Base-by-base conservation (phyloP, 176 grass and related monocot species). In the Pontederia paniculata region DNA sequence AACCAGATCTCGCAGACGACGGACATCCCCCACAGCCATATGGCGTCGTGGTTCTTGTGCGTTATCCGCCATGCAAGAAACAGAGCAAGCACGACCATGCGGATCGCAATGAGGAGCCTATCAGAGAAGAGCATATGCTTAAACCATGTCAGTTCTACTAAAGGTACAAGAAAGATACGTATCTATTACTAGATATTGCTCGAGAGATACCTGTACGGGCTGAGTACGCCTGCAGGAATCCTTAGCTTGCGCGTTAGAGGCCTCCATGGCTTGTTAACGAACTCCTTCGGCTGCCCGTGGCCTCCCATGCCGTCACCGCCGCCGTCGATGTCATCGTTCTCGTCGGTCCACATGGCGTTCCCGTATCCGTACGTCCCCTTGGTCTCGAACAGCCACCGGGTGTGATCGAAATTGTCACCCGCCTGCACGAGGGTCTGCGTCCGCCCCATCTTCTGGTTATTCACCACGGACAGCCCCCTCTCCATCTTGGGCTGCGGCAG, bases 311-410 rank as follows among this genome's bases (percentile, higher is more conserved):
- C 63, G 17, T 61, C 73, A 15, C 53, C 50, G 10, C 58, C 70
- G 7, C n/a, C 45, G 37, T 86, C 79, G n/a, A 70, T 80, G 4
- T 80, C 81, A 0, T 19, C 67, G 46, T 58, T 79, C 23, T 97
- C 86, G 31, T 90, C 86, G 0, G 91, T 74, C 91, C 91, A 97
- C 42, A 97, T 97, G 19, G 86, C 91, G 21, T 86, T 97, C 60
- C 91, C 91, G 20, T 97, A 97, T 21, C 91, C 91, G 17, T 97
- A 97, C 0, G 91, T 97, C 13, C 86, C 91, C 78, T 97, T 97
- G 55, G 91, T 97, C 86, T 97, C 86, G 61, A 97, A 97, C 42
- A 97, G 86, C 91, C 91, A 97, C 17, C 80, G 80, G 74, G 83
- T 97, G 48, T 97, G 91, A 25, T 97, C 86, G 44, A 97, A 97